A percentile compares a stretch with the other conserved stretches of the same genome.
These are phyloP conservation scores for Psilocybe azurescens DNA, from an alignment of 768 basidiomycete species.

Conservation along the genomic window DNA sequence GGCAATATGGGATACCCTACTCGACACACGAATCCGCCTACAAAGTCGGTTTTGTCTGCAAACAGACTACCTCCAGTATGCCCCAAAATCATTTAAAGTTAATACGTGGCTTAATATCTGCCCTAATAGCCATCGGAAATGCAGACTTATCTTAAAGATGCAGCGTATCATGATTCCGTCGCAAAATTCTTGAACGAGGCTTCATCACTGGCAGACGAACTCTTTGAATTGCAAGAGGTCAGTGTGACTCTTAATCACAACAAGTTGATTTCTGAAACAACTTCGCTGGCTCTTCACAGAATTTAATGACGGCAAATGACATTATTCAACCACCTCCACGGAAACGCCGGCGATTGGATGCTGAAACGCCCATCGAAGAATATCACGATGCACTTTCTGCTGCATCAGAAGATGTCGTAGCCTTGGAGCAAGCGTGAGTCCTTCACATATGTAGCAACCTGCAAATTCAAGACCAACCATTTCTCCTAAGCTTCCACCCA, in stretches of 20 bases:
- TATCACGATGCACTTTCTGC: slow-evolving; percentile 45
- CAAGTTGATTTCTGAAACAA: background rate
- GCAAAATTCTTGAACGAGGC: slow-evolving; percentile 66
- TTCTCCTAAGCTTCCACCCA: slow-evolving; percentile 62
- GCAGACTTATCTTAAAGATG: slow-evolving; percentile 40
- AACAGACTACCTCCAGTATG: slow-evolving; percentile 72
- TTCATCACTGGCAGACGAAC: slow-evolving; percentile 62
- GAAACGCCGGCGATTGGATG: slow-evolving; percentile 58
- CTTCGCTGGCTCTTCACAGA: slow-evolving; percentile 33
- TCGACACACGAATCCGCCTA: slow-evolving; percentile 90
- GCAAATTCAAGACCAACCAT: slow-evolving; percentile 7
- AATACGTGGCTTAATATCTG: background rate
- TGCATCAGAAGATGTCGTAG: slow-evolving; percentile 44
- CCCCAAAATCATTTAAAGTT: slow-evolving; percentile 11
- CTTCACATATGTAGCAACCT: background rate
- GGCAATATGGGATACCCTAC: slow-evolving; percentile 84
- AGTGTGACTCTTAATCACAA: slow-evolving; percentile 3
- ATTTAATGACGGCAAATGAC: slow-evolving; percentile 52
- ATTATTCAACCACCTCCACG: slow-evolving; percentile 52
- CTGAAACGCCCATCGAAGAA: slow-evolving; percentile 32
- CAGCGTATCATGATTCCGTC: slow-evolving; percentile 50
- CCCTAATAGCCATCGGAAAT: slow-evolving; percentile 37
- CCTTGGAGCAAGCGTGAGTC: slow-evolving; percentile 61
- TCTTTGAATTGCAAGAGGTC: slow-evolving; percentile 75
- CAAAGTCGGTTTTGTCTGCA: slow-evolving; percentile 73